Evolutionary conservation across 495 filamentous ascomycete species (phyloP).

Genomic region (Aspergillus asperescens): DNA sequence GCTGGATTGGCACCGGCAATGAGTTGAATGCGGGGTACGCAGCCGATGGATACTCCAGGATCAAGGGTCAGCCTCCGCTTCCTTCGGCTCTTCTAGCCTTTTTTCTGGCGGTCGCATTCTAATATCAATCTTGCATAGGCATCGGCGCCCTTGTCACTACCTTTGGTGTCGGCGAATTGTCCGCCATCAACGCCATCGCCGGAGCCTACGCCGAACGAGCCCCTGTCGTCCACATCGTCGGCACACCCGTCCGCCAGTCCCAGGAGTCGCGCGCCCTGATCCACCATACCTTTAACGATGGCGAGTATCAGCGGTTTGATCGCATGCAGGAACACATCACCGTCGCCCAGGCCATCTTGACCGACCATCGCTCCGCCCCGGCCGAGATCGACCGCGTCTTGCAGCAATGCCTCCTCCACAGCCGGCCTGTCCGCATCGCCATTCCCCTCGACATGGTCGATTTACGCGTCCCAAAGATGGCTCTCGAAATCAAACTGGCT

Average conservation of each 20-base stretch:
- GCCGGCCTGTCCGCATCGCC: conserved; percentile 36
- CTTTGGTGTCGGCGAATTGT: conserved; percentile 74
- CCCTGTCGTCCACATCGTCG: conserved; percentile 78
- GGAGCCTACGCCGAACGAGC: conserved; percentile 69
- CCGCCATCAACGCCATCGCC: conserved; percentile 65
- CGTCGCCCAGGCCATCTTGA: conserved; percentile 29
- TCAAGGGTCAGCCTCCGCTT: too few relatives aligned
- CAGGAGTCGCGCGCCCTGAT: conserved; percentile 26
- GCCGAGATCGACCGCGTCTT: conserved; percentile 33
- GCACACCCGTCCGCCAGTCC: conserved; percentile 29
- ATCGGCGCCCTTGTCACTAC: conserved; percentile 62
- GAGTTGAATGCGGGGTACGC: conserved; percentile 79
- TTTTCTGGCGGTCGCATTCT: neutral
- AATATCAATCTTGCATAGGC: neutral
- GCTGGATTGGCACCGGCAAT: conserved; percentile 73
- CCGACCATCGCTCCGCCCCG: conserved; percentile 24
- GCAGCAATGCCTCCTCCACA: conserved; percentile 28
- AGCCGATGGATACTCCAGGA: conserved; percentile 71
- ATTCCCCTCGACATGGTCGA: conserved; percentile 38
- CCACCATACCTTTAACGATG: conserved; percentile 41
- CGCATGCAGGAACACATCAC: conserved; percentile 33
- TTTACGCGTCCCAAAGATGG: conserved; percentile 10
- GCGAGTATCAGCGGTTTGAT: conserved; percentile 30
- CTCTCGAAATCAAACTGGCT: conserved; percentile 1
- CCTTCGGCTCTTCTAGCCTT: conserved; percentile 38